Evolutionary conservation across 2,329 filamentous ascomycete species (phyloP), one percentile per base, ranked within the genome.

Genomic region (Aspergillus sp.): DNA sequence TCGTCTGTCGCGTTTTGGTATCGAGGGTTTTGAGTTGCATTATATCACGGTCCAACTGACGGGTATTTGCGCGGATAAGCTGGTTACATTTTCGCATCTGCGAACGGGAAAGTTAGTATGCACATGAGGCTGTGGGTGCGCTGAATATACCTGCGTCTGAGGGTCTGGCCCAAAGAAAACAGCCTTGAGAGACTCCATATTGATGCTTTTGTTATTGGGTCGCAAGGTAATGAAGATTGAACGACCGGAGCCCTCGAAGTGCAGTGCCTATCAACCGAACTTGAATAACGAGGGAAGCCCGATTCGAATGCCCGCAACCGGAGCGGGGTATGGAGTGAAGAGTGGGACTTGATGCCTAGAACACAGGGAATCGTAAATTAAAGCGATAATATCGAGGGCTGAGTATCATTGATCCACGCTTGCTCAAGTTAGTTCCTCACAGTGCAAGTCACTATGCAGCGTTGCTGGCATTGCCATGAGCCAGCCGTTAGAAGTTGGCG

Each of bases 61-160:
- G 92, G 61, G 91, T 89, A 76, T 98, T 97, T 72, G 87, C 80
- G 60, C 93, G 91, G 68, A 99, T 89, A 61, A 98, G 85, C 60
- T 86, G 81, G 76, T 97, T 96, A 78, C 93, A 98, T 87, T 97
- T 98, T 62, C 93, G 88, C 78, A 95, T 89, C 93, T 99, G 68
- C 20, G 49, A 36, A 36, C 48, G 55, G 48, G 43, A 3, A 7
- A 53, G 57, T 68, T 18, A 57, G 48, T 22, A 22, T 18, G 34
- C 11, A 39, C 12, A n/a, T 38, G 17, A 48, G n/a, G n/a, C 13
- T n/a, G 15, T 13, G 30, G 13, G 1, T 13, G 6, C 7, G n/a
- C 1, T 12, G 15, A 51, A 36, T 81, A 64, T 80, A 96, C 93
- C 83, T 99, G 93, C 62, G 89, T 89, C 76, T 96, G 89, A 44